Base-by-base conservation (phyloP, 2,329 filamentous ascomycete genomes). In the Exophiala alcalophila region DNA sequence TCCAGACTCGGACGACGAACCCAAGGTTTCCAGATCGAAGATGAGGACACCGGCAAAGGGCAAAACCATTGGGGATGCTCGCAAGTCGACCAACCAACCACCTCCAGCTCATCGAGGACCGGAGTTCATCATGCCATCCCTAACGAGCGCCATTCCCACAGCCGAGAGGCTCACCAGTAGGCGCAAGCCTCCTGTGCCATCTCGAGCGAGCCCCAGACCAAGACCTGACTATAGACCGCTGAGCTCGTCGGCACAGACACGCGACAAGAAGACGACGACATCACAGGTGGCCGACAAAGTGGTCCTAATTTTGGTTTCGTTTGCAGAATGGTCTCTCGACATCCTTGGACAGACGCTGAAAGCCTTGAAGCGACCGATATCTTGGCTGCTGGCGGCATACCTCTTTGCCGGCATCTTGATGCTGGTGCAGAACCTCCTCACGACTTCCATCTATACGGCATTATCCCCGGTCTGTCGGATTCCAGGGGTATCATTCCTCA, bases 381-480 rank as follows among this genome's bases (percentile, higher is more conserved):
- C 78, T 5, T 67, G 81, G 45, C 59, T 78, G 2, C 61, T 88
- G 9, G 74, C 82, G 9, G 59, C 80, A 30, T 83, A 83, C 57
- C 62, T 86, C 9, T 68, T 77, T 24, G 68, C 80, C 19, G 79
- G 80, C 34, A 68, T 74, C 14, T 61, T 78, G 34, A 75, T 82
- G 26, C 65, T 85, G 15, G 68, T 76, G 2, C 74, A 77, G 31
- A 83, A 80, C 57, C 74, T 83, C 58, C 61, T 84, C 20, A 80
- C 77, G 11, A 71, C 71, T 33, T 83, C 79, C 2, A 63, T 84
- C 40, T 72, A 74, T 33, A 66, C 74, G 7, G 80, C 82, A 0
- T 62, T 90, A 2, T 80, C 81, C 1, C 84, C 85, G 0, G 54
- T 90, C 14, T 90, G 86, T 58, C 73, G 76, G 14, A 66, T 91